phyloP scores from a whole-genome alignment of 768 basidiomycete genomes.

The Lanmaoa rubissima region DNA sequence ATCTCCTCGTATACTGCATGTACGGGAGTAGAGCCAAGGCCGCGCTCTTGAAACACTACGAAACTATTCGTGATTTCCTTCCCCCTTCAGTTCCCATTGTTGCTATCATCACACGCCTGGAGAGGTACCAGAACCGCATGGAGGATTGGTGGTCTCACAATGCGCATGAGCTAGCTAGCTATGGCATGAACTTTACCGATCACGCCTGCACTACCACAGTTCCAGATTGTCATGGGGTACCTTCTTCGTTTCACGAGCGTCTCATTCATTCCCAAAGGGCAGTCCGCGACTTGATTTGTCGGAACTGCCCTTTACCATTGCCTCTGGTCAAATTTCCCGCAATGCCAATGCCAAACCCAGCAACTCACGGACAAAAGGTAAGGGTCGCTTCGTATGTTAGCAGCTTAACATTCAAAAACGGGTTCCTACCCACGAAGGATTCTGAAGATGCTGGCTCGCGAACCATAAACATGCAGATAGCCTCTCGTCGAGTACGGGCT shows the following conservation, averaged over 20 bases:
- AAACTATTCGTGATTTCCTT: slow-evolving; percentile 5
- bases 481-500: background rate
- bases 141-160: slow-evolving; percentile 25
- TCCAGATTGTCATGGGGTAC: slow-evolving; percentile 1
- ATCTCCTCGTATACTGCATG: slow-evolving; percentile 25
- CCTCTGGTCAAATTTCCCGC: slow-evolving; percentile 11
- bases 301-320: slow-evolving; percentile 1
- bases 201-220: slow-evolving; percentile 24
- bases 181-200: slow-evolving; percentile 17
- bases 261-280: slow-evolving; percentile 8
- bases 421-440: background rate
- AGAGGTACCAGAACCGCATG: slow-evolving; percentile 20
- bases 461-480: background rate
- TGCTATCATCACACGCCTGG: slow-evolving; percentile 19
- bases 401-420: background rate
- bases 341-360: background rate
- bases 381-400: background rate
- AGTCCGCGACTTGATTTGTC: slow-evolving; percentile 14
- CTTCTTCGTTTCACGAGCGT: slow-evolving; percentile 10
- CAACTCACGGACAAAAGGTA: slow-evolving; percentile 1
- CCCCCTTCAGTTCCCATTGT: slow-evolving; percentile 14
- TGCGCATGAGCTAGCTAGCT: slow-evolving; percentile 1
- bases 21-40: slow-evolving; percentile 18
- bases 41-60: slow-evolving; percentile 17
- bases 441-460: background rate